Percentiles rank a stretch among this genome's conserved stretches.
Conservation (phyloP, 768 basidiomycete species). For the Mycena latifolia region DNA sequence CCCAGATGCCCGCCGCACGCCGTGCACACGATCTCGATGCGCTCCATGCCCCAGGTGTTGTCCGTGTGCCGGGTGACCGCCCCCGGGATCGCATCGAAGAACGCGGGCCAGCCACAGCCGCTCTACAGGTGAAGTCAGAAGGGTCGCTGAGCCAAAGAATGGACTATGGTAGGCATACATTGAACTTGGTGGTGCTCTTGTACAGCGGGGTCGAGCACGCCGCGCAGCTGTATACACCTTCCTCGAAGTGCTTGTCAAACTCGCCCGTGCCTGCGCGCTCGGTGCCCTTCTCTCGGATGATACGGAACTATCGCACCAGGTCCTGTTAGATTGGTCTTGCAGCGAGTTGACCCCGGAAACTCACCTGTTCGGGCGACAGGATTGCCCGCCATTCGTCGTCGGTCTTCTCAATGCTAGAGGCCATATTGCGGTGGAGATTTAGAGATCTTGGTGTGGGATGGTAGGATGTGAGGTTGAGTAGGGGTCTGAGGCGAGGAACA, state of each 20-base stretch:
- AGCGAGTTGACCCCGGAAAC: conserved; percentile 32
- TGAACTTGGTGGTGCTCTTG: conserved; percentile 91
- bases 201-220: conserved; percentile 89
- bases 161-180: conserved; percentile 49
- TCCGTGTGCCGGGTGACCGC: conserved; percentile 88
- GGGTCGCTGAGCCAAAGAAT: background rate
- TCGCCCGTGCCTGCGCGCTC: conserved; percentile 83
- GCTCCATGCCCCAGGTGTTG: conserved; percentile 68
- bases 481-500: background rate
- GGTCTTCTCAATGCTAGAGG: conserved; percentile 57
- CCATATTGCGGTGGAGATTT: conserved; percentile 48
- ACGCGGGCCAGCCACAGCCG: conserved; percentile 98
- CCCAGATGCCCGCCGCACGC: conserved; percentile 95
- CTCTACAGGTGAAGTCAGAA: conserved; percentile 54
- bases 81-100: conserved; percentile 95
- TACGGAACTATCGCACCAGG: conserved; percentile 71
- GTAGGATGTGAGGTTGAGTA: background rate
- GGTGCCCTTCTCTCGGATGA: conserved; percentile 90
- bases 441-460: background rate
- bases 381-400: conserved; percentile 90
- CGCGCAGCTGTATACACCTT: conserved; percentile 83
- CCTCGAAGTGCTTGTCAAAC: conserved; percentile 75
- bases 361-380: conserved; percentile 85
- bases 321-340: conserved; percentile 8
- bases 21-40: conserved; percentile 90